phyloP scores from a whole-genome alignment of 2,329 filamentous ascomycete species.

The Nothophoma quercina region DNA sequence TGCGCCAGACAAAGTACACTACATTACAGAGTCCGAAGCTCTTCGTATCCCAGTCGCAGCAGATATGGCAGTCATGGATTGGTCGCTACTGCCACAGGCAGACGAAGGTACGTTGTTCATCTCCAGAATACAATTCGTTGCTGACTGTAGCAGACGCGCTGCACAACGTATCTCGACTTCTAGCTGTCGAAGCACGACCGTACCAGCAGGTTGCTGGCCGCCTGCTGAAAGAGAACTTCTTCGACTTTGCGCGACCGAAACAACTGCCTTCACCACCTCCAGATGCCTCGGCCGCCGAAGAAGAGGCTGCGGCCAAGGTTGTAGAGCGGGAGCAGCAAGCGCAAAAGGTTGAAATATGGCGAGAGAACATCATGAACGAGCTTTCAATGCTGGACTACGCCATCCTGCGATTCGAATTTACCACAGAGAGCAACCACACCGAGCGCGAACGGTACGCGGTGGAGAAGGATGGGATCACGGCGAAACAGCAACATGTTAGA shows the following conservation, averaged over 20 bases:
- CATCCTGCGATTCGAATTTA: slow-evolving; percentile 86
- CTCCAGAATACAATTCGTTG: neutral
- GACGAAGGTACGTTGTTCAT: slow-evolving; percentile 63
- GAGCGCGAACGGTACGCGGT: slow-evolving; percentile 84
- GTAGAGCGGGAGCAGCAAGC: slow-evolving; percentile 59
- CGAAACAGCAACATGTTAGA: slow-evolving; percentile 78
- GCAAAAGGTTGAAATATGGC: slow-evolving; percentile 71
- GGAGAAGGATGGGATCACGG: slow-evolving; percentile 80
- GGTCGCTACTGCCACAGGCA: slow-evolving; percentile 74
- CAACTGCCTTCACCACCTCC: slow-evolving; percentile 72
- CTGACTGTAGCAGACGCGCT: slow-evolving; percentile 68
- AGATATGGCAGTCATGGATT: slow-evolving; percentile 59
- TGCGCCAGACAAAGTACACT: neutral
- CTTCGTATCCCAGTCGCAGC: neutral
- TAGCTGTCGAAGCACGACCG: slow-evolving; percentile 90
- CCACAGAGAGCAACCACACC: slow-evolving; percentile 79
- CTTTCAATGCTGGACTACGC: slow-evolving; percentile 88
- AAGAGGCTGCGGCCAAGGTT: slow-evolving; percentile 54
- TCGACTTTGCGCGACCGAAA: slow-evolving; percentile 64
- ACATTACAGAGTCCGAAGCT: neutral
- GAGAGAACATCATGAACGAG: slow-evolving; percentile 85
- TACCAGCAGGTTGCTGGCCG: slow-evolving; percentile 89
- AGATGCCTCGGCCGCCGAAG: slow-evolving; percentile 59
- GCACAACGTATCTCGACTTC: slow-evolving; percentile 79
- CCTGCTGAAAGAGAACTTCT: slow-evolving; percentile 72